phyloP scores from a whole-genome alignment of 345 rosid genomes.

The Heritiera littoralis region DNA sequence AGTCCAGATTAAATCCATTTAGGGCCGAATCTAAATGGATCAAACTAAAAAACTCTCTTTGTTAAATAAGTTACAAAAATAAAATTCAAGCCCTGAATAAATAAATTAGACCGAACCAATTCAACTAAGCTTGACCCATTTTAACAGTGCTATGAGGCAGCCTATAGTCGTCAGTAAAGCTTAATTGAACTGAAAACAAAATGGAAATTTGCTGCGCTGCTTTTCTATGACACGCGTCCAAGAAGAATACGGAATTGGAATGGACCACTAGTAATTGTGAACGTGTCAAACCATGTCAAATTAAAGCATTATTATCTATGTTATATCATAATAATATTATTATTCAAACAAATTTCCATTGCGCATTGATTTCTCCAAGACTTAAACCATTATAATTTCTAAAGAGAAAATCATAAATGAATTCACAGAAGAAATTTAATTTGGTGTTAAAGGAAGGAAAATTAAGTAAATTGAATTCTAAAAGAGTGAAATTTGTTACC shows the following conservation, averaged over 20 bases:
- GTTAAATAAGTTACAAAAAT: too few species aligned
- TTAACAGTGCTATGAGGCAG: too few species aligned
- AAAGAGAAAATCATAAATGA: background rate
- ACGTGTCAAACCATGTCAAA: conserved; percentile 22
- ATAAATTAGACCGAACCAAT: too few species aligned
- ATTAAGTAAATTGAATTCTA: background rate
- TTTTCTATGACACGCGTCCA: conserved; percentile 14
- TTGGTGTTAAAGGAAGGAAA: background rate
- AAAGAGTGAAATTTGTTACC: conserved; percentile 32
- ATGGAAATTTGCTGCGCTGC: background rate
- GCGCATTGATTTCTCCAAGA: background rate
- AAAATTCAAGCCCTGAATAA: too few species aligned
- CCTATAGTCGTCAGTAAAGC: background rate
- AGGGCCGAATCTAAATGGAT: too few species aligned
- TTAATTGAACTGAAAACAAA: background rate
- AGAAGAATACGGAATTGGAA: background rate
- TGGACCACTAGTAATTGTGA: background rate
- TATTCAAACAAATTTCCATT: background rate
- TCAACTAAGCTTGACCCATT: too few species aligned
- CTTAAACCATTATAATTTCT: background rate
- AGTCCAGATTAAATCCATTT: too few species aligned
- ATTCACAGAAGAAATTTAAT: too few species aligned
- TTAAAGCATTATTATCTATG: background rate
- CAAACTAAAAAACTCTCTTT: too few species aligned
- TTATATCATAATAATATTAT: background rate